Evolutionary conservation across 2,329 filamentous ascomycete species (phyloP), one percentile per base, ranked within the genome.

Genomic region (Aureobasidium sp.): DNA sequence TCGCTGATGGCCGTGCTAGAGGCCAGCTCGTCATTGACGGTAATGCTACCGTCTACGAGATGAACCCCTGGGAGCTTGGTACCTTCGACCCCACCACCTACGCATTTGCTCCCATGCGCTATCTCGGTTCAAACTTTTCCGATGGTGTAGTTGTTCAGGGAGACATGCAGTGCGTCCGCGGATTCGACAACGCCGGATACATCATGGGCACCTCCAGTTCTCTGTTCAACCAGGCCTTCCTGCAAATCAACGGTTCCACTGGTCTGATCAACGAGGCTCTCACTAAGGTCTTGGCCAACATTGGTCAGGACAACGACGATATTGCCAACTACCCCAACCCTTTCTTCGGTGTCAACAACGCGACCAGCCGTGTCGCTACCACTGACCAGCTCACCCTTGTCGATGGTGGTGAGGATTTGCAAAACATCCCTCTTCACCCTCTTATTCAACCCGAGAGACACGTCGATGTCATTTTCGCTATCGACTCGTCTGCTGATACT

Each of bases 201-300:
- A 78, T 96, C 30, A 91, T 96, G 84, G 91, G 91, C 55, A 96
- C 91, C 0, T 91, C 87, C 27, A 90, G 87, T 1, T 88, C 89
- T 0, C 80, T 96, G 2, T 96, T 96, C 81, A 96, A 96, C 76
- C 79, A 86, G 68, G 83, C 89, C 67, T 75, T 96, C 21, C 78
- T 91, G 3, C 75, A 84, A 11, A 77, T 93, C 61, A 82, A 90
- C 65, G 73, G 71, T 39, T 72, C 74, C 29, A 73, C 76, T 30
- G 70, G 81, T 2, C 71, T 77, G 0, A 30, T 63, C 9, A 44
- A 53, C 25, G 27, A 30, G 36, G 48, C 41, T n/a, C 62, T 72
- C 36, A 61, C 65, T 2, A 70, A 69, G 5, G 73, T 81, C 36
- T 73, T 90, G 41, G 77, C 80, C 55, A 67, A 73, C 3, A 66